Conservation (phyloP, 257 asterid genomes). For the Phtheirospermum japonicum region DNA sequence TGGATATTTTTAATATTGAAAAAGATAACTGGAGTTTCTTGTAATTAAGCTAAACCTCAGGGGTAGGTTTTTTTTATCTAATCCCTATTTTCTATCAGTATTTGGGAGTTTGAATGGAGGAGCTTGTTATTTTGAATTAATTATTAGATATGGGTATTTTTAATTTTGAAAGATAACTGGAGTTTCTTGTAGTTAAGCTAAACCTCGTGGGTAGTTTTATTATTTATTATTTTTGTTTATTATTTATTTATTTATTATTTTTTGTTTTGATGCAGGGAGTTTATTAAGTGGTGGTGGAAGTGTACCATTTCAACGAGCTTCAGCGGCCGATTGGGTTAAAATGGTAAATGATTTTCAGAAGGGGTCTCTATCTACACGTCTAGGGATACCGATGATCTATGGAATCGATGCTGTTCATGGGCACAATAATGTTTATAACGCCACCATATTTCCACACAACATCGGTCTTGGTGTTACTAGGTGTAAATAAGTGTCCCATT, state of each 20-base stretch:
- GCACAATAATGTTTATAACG: constrained; percentile 71
- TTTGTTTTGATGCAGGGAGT: constrained; percentile 50
- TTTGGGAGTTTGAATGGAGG: not conserved
- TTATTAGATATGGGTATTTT: too few relatives aligned
- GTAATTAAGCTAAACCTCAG: too few relatives aligned
- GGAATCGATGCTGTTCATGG: constrained; percentile 93
- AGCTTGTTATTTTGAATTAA: not conserved
- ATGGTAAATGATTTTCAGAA: constrained; percentile 79
- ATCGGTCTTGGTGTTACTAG: constrained; percentile 89
- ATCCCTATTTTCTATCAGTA: too few relatives aligned
- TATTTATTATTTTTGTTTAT: not conserved
- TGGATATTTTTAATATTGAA: too few relatives aligned
- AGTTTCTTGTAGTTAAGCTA: too few relatives aligned
- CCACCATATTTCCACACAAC: constrained; percentile 90
- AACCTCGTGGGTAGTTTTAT: too few relatives aligned
- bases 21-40: too few relatives aligned
- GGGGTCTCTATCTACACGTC: constrained; percentile 72
- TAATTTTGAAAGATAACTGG: too few relatives aligned
- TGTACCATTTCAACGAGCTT: constrained; percentile 68
- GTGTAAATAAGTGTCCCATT: constrained; percentile 33
- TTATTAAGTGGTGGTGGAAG: constrained; percentile 90
- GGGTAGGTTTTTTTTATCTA: not conserved
- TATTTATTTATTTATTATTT: not conserved
- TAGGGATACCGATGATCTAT: constrained; percentile 85
- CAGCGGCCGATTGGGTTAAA: constrained; percentile 69